Base-by-base conservation (phyloP, 352 stramenopile genomes). In the Globisporangium canariense region DNA sequence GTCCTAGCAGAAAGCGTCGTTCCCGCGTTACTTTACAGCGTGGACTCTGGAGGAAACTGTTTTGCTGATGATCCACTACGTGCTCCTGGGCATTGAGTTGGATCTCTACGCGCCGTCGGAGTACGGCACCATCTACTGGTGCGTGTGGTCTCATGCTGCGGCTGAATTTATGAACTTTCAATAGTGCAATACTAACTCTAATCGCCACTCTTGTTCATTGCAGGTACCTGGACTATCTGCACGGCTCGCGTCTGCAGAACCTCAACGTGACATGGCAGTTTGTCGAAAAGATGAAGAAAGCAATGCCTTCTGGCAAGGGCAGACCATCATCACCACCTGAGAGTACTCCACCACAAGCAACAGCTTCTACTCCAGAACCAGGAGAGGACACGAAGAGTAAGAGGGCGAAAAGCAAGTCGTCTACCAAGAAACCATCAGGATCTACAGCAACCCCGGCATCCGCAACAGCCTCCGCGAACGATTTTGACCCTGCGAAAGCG, bases 191-290 rank as follows among this genome's bases (percentile, higher is more conserved):
- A 13, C 18, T 64, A 60, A 34, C 8, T 20, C 32, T 43, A 2
- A 11, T 28, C 22, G 0, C 38, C 14, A 18, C 16, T 53, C 10
- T 13, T 51, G 25, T 18, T 25, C 11, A 47, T 5, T 20, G 11
- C 43, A 90, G 80, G 78, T 96, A 96, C 62, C 58, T 94, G 43
- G 88, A 96, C 73, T 96, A 92, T 64, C 71, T 96, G 62, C 72
- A 87, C 50, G 84, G 86, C n/a, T 88, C 84, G 34, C 83, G 86
- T 9, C 75, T 95, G 6, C 86, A 95, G 59, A 95, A 93, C 58
- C 64, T 95, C 22, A 90, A 78, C 4, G 74, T 89, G 32, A 91
- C 84, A 49, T 92, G 86, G 83, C 77, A 74, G 36, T 93, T 95
- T 62, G 73, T 95, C 3, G 79, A 95, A 53, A 91, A 91, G 56